Base-by-base conservation (phyloP, 2,329 filamentous ascomycete species). In the Monosporascus sp. region DNA sequence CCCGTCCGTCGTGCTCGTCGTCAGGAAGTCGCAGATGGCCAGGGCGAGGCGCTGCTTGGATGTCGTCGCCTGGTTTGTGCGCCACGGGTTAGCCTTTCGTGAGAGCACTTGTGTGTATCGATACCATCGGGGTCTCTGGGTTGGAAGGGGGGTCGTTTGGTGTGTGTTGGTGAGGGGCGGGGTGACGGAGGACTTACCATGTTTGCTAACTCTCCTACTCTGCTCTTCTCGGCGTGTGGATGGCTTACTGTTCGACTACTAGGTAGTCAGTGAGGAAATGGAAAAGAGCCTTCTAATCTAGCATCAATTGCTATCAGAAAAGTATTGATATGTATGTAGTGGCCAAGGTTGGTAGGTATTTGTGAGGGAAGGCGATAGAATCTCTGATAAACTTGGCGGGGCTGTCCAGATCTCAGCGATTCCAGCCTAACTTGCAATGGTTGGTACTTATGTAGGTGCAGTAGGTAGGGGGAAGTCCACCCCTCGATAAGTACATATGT, bases 1-100 rank as follows among this genome's bases (percentile, higher is more conserved):
- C 66, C 94, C 94, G 71, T 99, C 94, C 58, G 85, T 87, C 63
- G 90, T 77, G 46, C 91, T 96, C 55, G 83, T 86, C 64, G 82
- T 82, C 57, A 99, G 87, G 78, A 96, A 99, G 76, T 97, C 90
- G 78, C 96, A 90, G 72, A 99, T 93, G 65, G 94, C 90, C 70
- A 99, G 89, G 72, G 94, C 94, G 60, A 99, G 88, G 76, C 92
- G 90, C 83, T 99, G 83, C 72, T 83, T 82, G 54, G 80, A 76
- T 50, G 77, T 75, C 44, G 77, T 6, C 5, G 18, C 14, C 18
- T 43, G 17, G 22, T 43, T 18, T 8, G 22, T 20, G 24, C 4
- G 14, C 14, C 39, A 1, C 22, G 6, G 6, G 39, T 20, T 5
- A 43, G 22, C 5, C 5, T 20, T 43, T 43, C 24, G 17, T 11